Evolutionary conservation across 2,329 filamentous ascomycete genomes (phyloP), one percentile per base, ranked within the genome.

Genomic region (Nemania diffusa): DNA sequence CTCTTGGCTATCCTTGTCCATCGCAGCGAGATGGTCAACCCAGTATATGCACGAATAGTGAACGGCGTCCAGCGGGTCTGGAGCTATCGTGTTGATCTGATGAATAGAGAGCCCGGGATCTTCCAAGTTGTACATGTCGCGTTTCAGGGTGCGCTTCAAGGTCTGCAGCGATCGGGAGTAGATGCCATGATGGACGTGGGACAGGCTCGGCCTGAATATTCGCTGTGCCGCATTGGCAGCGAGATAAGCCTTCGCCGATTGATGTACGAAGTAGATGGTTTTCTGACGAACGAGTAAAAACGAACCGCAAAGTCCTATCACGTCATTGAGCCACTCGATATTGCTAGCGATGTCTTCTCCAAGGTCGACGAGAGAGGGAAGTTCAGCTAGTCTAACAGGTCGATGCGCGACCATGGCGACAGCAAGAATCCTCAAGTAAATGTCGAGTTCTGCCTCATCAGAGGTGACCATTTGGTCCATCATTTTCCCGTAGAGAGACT

Each of bases 291-390:
- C 17, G 9, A 20, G 44, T 0, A 57, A 24, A 22, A 57, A 57
- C 5, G 55, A 57, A 37, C 55, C 55, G 26, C 55, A 57, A 32
- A 32, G 7, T 50, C 37, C 27, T 17, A 58, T n/a, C n/a, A n/a
- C n/a, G n/a, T n/a, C n/a, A n/a, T n/a, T n/a, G n/a, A n/a, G n/a
- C n/a, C n/a, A n/a, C n/a, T n/a, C n/a, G n/a, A n/a, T n/a, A n/a
- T n/a, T n/a, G n/a, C n/a, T n/a, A n/a, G n/a, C n/a, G n/a, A n/a
- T n/a, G n/a, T n/a, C n/a, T n/a, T n/a, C n/a, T n/a, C n/a, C n/a
- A n/a, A n/a, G n/a, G n/a, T n/a, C n/a, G n/a, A n/a, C n/a, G n/a
- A n/a, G n/a, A n/a, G n/a, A n/a, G n/a, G n/a, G n/a, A n/a, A n/a
- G n/a, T n/a, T n/a, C n/a, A n/a, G n/a, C n/a, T n/a, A n/a, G n/a